A percentile compares a stretch with the other conserved stretches of the same genome.
These are phyloP conservation scores for Linderniella brevidens DNA, from an alignment of 257 asterid genomes.

Conservation along the genomic window DNA sequence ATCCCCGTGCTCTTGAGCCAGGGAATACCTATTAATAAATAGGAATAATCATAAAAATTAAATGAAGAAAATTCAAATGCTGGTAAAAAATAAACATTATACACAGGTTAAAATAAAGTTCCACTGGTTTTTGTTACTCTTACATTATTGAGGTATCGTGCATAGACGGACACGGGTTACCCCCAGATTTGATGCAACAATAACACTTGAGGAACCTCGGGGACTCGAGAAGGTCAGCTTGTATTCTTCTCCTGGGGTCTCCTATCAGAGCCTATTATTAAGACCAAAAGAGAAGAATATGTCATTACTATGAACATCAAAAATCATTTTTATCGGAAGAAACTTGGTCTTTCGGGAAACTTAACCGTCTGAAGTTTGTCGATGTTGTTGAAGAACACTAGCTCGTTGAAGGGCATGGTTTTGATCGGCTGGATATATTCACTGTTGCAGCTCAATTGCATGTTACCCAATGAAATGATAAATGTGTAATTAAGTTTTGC, in stretches of 20 bases:
- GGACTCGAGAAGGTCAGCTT: slow-evolving; percentile 69
- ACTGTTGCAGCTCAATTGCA: slow-evolving; percentile 34
- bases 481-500: no score
- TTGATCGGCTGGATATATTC: slow-evolving; percentile 46
- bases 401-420: slow-evolving; percentile 48
- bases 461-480: no score
- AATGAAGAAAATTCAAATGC: no score
- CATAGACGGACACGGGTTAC: slow-evolving; percentile 43
- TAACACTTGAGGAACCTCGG: slow-evolving; percentile 47
- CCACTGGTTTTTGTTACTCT: slow-evolving; percentile 10
- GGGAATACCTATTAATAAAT: slow-evolving; percentile 40
- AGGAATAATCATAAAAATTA: no score
- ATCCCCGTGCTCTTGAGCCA: slow-evolving; percentile 93
- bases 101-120: neutral
- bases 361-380: slow-evolving; percentile 67
- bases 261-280: slow-evolving; percentile 67
- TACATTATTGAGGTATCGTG: slow-evolving; percentile 73
- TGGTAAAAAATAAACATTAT: no score
- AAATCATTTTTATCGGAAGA: neutral
- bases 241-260: slow-evolving; percentile 91
- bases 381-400: slow-evolving; percentile 52
- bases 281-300: slow-evolving; percentile 11
- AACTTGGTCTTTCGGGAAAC: slow-evolving; percentile 12
- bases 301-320: slow-evolving; percentile 4
- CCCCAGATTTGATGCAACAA: slow-evolving; percentile 54